Conservation (phyloP, 768 basidiomycete species). For the Pisolithus sp. region DNA sequence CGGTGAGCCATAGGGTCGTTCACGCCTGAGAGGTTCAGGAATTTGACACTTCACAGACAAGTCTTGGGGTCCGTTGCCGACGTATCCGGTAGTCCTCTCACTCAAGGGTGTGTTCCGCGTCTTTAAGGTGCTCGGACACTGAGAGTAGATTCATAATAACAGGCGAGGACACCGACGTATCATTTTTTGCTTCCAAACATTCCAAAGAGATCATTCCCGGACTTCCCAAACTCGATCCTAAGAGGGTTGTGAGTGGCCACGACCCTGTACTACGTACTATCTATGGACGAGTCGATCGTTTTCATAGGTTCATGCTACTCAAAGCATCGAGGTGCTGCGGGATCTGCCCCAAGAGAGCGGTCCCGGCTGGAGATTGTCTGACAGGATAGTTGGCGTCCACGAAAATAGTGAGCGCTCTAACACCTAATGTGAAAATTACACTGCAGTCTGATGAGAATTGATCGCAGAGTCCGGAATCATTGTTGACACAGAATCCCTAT, state of each 20-base stretch:
- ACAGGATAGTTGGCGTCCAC: constrained; percentile 58
- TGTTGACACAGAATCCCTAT: constrained; percentile 52
- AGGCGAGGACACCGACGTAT: constrained; percentile 61
- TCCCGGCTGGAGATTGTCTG: constrained; percentile 70
- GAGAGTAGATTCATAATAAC: not conserved
- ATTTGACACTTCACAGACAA: constrained; percentile 37
- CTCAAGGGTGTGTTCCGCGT: constrained; percentile 48
- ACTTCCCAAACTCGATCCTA: constrained; percentile 64
- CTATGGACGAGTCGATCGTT: not conserved
- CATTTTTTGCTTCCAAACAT: constrained; percentile 52
- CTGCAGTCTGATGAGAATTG: not conserved
- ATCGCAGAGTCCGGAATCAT: constrained; percentile 67
- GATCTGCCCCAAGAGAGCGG: constrained; percentile 73
- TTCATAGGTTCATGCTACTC: constrained; percentile 68
- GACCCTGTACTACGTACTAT: not conserved
- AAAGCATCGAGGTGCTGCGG: constrained; percentile 74
- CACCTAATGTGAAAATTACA: not conserved
- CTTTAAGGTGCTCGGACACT: not conserved
- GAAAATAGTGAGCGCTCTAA: constrained; percentile 65
- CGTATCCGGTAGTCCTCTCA: constrained; percentile 74
- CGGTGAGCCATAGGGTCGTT: constrained; percentile 26
- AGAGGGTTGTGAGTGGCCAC: constrained; percentile 49
- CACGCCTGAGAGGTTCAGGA: not conserved
- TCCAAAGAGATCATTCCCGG: constrained; percentile 45
- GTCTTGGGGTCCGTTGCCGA: constrained; percentile 72